These are phyloP conservation scores for Fusarium sp. DNA, from an alignment of 2,329 filamentous ascomycete genomes.

Conservation along the genomic window DNA sequence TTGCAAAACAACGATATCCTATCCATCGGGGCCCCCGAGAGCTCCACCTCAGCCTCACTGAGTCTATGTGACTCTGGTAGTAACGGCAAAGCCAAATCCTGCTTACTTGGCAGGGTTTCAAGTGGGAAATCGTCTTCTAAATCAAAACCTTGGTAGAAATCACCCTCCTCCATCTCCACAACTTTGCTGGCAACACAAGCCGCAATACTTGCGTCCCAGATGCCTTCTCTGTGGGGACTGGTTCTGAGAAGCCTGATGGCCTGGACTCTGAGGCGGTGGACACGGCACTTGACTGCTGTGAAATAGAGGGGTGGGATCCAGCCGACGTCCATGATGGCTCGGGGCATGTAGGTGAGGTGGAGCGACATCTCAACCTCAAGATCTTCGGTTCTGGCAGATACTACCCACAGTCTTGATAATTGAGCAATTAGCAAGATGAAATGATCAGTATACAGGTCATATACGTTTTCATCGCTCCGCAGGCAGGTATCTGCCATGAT, in stretches of 20 bases:
- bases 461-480: constrained; percentile 53
- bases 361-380: constrained; percentile 22
- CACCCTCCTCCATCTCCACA: constrained; percentile 57
- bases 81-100: constrained; percentile 28
- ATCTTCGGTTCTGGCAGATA: constrained; percentile 16
- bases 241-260: constrained; percentile 54
- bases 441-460: constrained; percentile 52
- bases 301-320: constrained; percentile 64
- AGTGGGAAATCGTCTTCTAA: constrained; percentile 30
- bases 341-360: constrained; percentile 48
- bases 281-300: constrained; percentile 63
- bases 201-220: constrained; percentile 58
- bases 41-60: constrained; percentile 39
- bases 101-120: constrained; percentile 8
- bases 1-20: constrained; percentile 39
- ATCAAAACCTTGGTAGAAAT: constrained; percentile 36
- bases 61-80: constrained; percentile 34
- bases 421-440: constrained; percentile 55
- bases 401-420: constrained; percentile 25
- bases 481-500: constrained; percentile 60
- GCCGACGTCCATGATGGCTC: constrained; percentile 59
- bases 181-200: constrained; percentile 55
- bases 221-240: constrained; percentile 55
- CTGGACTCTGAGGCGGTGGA: constrained; percentile 57
- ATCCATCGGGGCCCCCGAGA: constrained; percentile 41